Evolutionary conservation across 805 yeast species (phyloP), one percentile per base, ranked within the genome.

Genomic region (Helenozyma baotianmanensis): DNA sequence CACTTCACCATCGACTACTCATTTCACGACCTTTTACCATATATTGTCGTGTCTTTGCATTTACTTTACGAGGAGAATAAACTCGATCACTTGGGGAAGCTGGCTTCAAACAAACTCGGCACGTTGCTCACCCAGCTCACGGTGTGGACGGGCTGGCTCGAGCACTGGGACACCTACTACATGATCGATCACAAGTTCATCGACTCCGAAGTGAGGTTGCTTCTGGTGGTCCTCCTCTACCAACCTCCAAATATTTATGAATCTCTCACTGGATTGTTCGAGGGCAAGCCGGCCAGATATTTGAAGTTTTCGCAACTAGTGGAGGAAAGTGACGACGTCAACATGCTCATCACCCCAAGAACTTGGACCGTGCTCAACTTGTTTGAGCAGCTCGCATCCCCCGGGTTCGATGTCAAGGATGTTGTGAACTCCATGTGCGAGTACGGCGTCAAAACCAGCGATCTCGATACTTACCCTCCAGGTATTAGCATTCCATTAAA

Each of bases 71-170:
- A 90, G 53, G 97, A 90, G 39, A 54, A 71, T 28, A 69, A 72
- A 32, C 60, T 90, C 19, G 78, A 82, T 45, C 57, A 74, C 2
- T 56, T 76, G 16, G 62, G 69, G 4, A 35, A 49, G 3, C 34
- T 46, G 0, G 53, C 60, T 7, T 58, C 68, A 9, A 45, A 60
- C 3, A 56, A 57, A 21, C 46, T 89, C 18, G 77, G 82, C 0
- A 16, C 59, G 1, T 53, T 88, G 14, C 54, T 88, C n/a, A 62
- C 79, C 0, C 82, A 80, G 43, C 51, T 84, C 10, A 70, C 81
- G 0, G 45, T 64, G 9, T 76, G 85, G 79, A 74, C 81, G 76
- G 78, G 83, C 5, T 84, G 95, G 95, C 73, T 80, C 9, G 76
- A 67, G 1, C 37, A 47, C 0, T 84, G 95, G 96, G 51, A 59